Evolutionary conservation across 352 stramenopile genomes (phyloP).

Genomic region (Pythium phragmitis): DNA sequence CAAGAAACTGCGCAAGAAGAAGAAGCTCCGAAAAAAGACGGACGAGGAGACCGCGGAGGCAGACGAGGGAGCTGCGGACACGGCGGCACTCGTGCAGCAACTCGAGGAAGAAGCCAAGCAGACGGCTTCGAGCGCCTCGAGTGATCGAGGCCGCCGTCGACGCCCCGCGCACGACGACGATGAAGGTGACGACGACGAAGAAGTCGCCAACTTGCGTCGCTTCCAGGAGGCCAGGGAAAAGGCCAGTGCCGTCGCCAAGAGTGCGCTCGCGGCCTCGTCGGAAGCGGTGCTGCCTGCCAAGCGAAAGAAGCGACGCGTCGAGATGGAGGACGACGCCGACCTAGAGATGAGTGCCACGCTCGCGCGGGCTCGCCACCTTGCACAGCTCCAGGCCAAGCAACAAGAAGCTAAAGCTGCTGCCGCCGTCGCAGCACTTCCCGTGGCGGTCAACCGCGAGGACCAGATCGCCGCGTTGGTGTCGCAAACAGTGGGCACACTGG

Average conservation of each 20-base stretch:
- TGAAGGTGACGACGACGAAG: constrained; percentile 26
- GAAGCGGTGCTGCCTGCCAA: constrained; percentile 16
- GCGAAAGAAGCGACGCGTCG: constrained; percentile 44
- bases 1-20: constrained; percentile 77
- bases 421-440: not conserved
- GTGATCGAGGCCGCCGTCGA: constrained; percentile 62
- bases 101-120: constrained; percentile 60
- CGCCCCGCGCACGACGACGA: constrained; percentile 24
- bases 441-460: constrained; percentile 41
- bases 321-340: constrained; percentile 61
- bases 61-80: constrained; percentile 21
- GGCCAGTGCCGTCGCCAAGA: constrained; percentile 46
- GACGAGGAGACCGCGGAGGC: constrained; percentile 35
- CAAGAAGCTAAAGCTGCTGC: constrained; percentile 21
- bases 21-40: constrained; percentile 49
- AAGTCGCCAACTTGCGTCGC: constrained; percentile 51
- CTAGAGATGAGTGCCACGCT: constrained; percentile 78
- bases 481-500: constrained; percentile 35
- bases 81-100: constrained; percentile 48
- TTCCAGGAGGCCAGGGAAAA: constrained; percentile 76
- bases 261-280: constrained; percentile 36
- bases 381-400: constrained; percentile 30
- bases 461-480: constrained; percentile 59
- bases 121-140: constrained; percentile 16
- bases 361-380: constrained; percentile 56